Base-by-base conservation (phyloP, 495 filamentous ascomycete genomes). In the Tuber brumale region DNA sequence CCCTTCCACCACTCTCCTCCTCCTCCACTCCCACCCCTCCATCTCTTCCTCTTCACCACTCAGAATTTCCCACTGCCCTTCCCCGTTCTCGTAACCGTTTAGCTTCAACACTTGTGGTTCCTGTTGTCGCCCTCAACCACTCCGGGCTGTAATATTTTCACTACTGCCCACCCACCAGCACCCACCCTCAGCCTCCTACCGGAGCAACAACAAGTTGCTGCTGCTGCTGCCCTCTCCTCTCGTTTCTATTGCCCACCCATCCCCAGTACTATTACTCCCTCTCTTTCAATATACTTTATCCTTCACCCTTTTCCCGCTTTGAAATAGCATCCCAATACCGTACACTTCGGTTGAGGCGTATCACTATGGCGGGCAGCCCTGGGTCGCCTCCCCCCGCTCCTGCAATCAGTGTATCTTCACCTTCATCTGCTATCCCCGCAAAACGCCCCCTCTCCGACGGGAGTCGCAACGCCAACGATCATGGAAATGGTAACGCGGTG, bases 371-470 rank as follows among this genome's bases (percentile, higher is more conserved):
- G 42, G 74, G 77, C 69, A 80, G 77, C 39, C 72, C 79, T 42
- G 27, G 19, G 70, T 80, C 77, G 27, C 72, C 79, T 41, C 74
- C 79, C 23, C 42, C 75, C 44, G 72, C 70, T 37, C 46, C 77
- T 70, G 69, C 72, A 18, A 81, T 75, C 69, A 81, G 78, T 48
- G 74, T 77, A 41, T 73, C 72, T 71, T 57, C 76, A 69, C 46
- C 77, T 8, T 43, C 80, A 18, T 74, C 79, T 10, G 44, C 79
- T 19, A 79, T 82, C 69, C 78, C 78, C 23, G 78, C 75, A 18
- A 80, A 80, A 43, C 78, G 78, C 27, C 78, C 78, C 23, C 73
- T 80, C 21, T 76, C 72, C 27, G 37, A 80, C 61, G 72, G 75
- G 76, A 66, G 69, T 77, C 48, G 61, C 76, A 71, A 79, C 77